Base-by-base conservation (phyloP, 768 basidiomycete species). In the Galerina sulciceps region DNA sequence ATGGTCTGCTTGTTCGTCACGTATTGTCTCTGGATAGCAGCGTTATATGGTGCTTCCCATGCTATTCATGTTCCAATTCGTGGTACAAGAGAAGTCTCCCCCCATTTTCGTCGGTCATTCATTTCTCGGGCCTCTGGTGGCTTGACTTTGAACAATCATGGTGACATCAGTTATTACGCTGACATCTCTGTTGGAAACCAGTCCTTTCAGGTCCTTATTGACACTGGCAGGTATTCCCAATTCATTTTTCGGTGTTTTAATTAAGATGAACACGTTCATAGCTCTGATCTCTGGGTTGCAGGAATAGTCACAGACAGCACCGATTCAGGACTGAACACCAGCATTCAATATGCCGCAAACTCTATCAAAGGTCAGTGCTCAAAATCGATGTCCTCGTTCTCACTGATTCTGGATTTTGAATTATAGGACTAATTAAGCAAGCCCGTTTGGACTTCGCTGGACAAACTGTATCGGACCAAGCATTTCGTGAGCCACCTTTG, bases 261-360 rank as follows among this genome's bases (percentile, higher is more conserved):
- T 34, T 22, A 10, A 35, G 13, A n/a, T 31, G 11, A 54, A 46
- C 57, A 4, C 38, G 10, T 14, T 45, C 37, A 10, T 49, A 90
- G 88, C 59, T 87, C 88, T 14, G 89, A 90, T 66, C 70, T 89
- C 8, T 88, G 84, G 81, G 80, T 89, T 5, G 79, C 81, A 10
- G 77, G 79, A 31, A 57, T 57, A 51, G 79, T 86, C 6, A 71
- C 73, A 10, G 68, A 68, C 37, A 78, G 78, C 35, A 73, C 62
- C 15, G 62, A 71, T 22, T 78, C 81, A 37, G 79, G 76, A 2
- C 69, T 66, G 49, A 72, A 71, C 8, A 69, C 77, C 17, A 66
- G 65, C 14, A 78, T 88, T 17, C 65, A 70, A 6, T 89, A 89
- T 72, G 87, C 85, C 14, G 75, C 82, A 14, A 85, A 85, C 34